A percentile compares a stretch with the other conserved stretches of the same genome.
phyloP scores from a whole-genome alignment of 805 yeast genomes.

The Metschnikowia bowlesiae region DNA sequence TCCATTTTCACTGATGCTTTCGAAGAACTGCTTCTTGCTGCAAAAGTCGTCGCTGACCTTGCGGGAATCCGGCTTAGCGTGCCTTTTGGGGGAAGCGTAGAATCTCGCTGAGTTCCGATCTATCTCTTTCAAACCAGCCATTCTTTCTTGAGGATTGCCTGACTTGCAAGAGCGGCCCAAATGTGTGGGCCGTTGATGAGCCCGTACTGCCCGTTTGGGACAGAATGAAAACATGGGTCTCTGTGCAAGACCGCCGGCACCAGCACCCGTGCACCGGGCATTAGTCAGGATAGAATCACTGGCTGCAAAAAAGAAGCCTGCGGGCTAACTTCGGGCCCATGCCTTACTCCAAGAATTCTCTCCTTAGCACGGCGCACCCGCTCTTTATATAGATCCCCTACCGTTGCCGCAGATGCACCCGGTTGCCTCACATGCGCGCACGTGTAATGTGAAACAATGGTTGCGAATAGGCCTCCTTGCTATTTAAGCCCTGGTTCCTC shows the following conservation, averaged over 20 bases:
- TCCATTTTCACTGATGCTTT: not conserved
- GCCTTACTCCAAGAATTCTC: too few species aligned
- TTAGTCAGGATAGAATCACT: not conserved
- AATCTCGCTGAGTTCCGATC: conserved; percentile 7
- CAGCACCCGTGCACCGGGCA: conserved; percentile 1
- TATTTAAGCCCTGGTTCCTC: not conserved
- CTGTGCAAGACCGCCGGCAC: not conserved
- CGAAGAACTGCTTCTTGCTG: conserved; percentile 1
- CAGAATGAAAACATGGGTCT: not conserved
- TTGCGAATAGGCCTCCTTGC: not conserved
- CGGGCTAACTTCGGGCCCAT: too few species aligned
- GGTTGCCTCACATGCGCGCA: conserved; percentile 1
- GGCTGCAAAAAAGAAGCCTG: too few species aligned
- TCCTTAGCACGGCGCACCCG: not conserved
- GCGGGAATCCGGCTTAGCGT: not conserved
- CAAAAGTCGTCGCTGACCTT: conserved; percentile 2
- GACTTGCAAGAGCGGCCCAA: not conserved
- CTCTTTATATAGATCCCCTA: not conserved
- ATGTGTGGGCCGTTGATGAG: not conserved
- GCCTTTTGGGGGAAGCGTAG: conserved; percentile 5
- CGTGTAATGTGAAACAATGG: not conserved
- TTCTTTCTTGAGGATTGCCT: not conserved
- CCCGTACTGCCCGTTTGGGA: not conserved
- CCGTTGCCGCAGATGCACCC: not conserved
- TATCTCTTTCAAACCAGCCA: conserved; percentile 1